These are phyloP conservation scores for Chytriomyces confervae DNA, from an alignment of 192 early-diverging fungal species.

Conservation along the genomic window DNA sequence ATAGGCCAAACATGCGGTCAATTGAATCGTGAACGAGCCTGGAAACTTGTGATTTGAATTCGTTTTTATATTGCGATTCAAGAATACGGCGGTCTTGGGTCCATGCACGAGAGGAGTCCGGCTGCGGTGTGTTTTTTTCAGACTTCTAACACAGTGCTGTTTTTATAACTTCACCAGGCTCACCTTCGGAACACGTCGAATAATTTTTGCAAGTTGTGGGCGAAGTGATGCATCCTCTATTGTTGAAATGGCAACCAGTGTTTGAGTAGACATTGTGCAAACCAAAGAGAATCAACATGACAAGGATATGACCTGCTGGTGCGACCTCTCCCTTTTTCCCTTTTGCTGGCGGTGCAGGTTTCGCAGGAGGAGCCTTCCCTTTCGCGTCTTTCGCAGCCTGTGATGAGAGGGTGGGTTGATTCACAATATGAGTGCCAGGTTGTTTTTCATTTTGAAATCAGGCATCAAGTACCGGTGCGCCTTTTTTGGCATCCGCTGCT, in stretches of 20 bases:
- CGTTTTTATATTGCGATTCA: slow-evolving; percentile 22
- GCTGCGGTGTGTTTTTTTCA: slow-evolving; percentile 7
- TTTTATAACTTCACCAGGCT: background rate
- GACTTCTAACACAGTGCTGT: too few species aligned
- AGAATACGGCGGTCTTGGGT: slow-evolving; percentile 16
- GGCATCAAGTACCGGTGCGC: background rate
- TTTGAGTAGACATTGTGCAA: too few species aligned
- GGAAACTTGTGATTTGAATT: slow-evolving; percentile 8
- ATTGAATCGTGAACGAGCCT: slow-evolving; percentile 10
- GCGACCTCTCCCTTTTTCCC: slow-evolving; percentile 31
- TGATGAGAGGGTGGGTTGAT: background rate
- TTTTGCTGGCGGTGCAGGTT: slow-evolving; percentile 11
- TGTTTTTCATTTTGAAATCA: slow-evolving; percentile 13
- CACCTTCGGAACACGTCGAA: slow-evolving; percentile 23
- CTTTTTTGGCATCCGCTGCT: slow-evolving; percentile 28
- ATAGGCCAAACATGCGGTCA: slow-evolving; percentile 23
- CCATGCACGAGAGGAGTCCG: slow-evolving; percentile 30
- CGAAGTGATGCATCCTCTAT: slow-evolving; percentile 30
- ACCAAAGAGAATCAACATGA: too few species aligned
- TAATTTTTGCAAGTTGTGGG: slow-evolving; percentile 36
- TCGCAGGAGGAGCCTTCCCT: slow-evolving; percentile 13
- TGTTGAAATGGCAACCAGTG: too few species aligned
- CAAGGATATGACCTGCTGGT: slow-evolving; percentile 21
- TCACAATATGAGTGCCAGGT: background rate
- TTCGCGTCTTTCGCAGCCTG: slow-evolving; percentile 41